Conservation (phyloP, 1,284 basidiomycete genomes). For the Melampsora americana region DNA sequence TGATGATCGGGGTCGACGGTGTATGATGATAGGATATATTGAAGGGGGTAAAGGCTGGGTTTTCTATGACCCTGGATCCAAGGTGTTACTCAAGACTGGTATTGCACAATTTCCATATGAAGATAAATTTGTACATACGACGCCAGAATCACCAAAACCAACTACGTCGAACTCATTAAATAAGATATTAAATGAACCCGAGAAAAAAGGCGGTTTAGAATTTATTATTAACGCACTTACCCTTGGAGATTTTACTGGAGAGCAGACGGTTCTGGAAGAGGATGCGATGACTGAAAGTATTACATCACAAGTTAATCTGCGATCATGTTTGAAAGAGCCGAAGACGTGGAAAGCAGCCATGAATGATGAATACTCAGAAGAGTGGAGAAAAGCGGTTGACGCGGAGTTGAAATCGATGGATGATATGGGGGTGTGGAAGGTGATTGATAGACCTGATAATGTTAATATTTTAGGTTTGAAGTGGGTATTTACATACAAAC, state of each 20-base stretch:
- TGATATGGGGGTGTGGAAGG: slow-evolving; percentile 7
- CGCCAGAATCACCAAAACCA: no score
- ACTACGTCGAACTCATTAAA: background rate
- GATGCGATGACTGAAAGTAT: background rate
- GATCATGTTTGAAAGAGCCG: no score
- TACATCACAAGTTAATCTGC: no score
- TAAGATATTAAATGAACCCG: background rate
- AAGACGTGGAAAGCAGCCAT: background rate
- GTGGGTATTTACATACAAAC: slow-evolving; percentile 12
- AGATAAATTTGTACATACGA: background rate
- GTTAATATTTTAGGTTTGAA: background rate
- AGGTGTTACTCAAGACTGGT: background rate
- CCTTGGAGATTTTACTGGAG: slow-evolving; percentile 3
- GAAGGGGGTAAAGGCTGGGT: slow-evolving; percentile 3
- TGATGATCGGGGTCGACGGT: background rate
- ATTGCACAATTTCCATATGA: background rate
- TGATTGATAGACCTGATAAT: no score
- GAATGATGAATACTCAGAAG: background rate
- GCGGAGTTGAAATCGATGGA: slow-evolving; percentile 4
- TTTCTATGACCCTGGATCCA: background rate
- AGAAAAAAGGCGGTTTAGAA: slow-evolving; percentile 2
- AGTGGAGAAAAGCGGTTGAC: background rate
- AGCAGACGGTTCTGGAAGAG: background rate
- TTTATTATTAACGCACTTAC: background rate
- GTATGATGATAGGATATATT: background rate